Conservation (phyloP, 106 monocot genomes). For the Dioscorea zingiberensis region DNA sequence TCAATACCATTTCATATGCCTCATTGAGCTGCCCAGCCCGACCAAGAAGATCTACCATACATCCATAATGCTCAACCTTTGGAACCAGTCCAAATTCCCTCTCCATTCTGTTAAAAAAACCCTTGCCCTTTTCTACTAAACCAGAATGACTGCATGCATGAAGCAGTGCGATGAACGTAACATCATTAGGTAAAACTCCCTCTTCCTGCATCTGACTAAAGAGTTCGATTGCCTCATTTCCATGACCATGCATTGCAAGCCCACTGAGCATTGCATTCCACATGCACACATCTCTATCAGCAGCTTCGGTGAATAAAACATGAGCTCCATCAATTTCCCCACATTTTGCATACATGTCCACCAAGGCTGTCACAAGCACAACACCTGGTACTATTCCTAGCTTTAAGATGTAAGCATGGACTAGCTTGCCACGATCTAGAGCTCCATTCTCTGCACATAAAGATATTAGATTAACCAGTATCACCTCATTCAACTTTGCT, state of each 20-base stretch:
- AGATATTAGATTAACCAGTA: constrained; percentile 34
- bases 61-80: constrained; percentile 60
- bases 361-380: constrained; percentile 42
- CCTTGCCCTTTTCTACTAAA: constrained; percentile 41
- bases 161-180: constrained; percentile 52
- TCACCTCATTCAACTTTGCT: constrained; percentile 36
- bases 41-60: constrained; percentile 65
- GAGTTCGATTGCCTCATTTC: constrained; percentile 26
- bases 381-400: constrained; percentile 25
- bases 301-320: constrained; percentile 18
- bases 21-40: constrained; percentile 52
- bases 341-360: constrained; percentile 65
- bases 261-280: constrained; percentile 80
- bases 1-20: constrained; percentile 28
- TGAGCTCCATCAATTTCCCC: constrained; percentile 41
- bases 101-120: constrained; percentile 40
- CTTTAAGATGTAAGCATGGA: constrained; percentile 40
- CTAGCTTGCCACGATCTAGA: constrained; percentile 43
- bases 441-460: constrained; percentile 42
- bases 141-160: constrained; percentile 62
- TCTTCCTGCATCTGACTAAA: constrained; percentile 43
- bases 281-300: constrained; percentile 31
- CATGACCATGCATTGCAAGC: constrained; percentile 49
- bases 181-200: constrained; percentile 27
- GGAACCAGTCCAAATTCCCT: constrained; percentile 24